Base-by-base conservation (phyloP, 1,284 basidiomycete species). In the Salmacisia buchloeana region DNA sequence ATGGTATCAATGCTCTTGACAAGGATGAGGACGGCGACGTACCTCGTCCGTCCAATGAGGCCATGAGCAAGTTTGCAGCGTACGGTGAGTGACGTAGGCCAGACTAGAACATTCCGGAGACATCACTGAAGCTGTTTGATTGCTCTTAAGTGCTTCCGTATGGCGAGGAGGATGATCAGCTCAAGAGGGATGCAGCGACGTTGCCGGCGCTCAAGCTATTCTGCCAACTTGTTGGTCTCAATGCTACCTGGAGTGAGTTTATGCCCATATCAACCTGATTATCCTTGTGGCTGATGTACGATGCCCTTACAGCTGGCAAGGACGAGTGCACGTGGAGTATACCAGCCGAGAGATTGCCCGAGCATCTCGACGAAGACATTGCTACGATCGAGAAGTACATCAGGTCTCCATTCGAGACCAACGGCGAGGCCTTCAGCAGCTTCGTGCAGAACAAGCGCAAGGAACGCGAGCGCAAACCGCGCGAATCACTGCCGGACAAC, bases 331-430 rank as follows among this genome's bases (percentile, higher is more conserved):
- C 62, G 3, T 79, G 77, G 77, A 61, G 49, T n/a, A 68, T 79
- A 1, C 76, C 77, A 9, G 59, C 69, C 5, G 43, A 56, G 29
- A 60, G 65, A 15, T 45, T 69, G 18, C 75, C 77, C 0, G 43
- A 36, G 29, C 65, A 73, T 13, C 72, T 78, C 2, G 67, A 74
- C n/a, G 64, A 69, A 39, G 70, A 74, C 59, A 67, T 69, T 31
- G 62, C 67, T n/a, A 49, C 69, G 6, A 75, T 79, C 52, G 77
- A 79, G 57, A 70, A 73, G 38, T 77, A 62, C 66, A 70, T 79
- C 15, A 68, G 72, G 21, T 65, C 68, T 61, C 75, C 76, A 1
- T 60, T 73, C 25, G 65, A 60, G 13, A 52, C 66, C 21, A 61
- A 72, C 46, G 72, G 71, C 21, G 61, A 63, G 38, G 63, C 64